phyloP scores from a whole-genome alignment of 352 stramenopile genomes.

The Vaucheria bursata region DNA sequence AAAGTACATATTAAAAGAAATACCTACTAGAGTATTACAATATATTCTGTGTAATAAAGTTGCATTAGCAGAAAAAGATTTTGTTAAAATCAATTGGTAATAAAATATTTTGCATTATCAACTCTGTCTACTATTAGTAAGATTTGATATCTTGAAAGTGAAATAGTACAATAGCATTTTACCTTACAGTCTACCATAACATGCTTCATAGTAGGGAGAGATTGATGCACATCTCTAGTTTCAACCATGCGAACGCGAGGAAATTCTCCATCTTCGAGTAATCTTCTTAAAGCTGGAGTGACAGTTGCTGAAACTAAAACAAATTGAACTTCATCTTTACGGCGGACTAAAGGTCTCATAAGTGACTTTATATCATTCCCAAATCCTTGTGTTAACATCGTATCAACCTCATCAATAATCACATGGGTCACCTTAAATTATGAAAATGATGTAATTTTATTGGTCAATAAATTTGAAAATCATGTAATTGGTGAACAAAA shows the following conservation, averaged over 20 bases:
- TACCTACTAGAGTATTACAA: too few species aligned
- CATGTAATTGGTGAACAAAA: too few species aligned
- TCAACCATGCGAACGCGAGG: slow-evolving; percentile 39
- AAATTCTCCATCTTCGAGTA: slow-evolving; percentile 39
- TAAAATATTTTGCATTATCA: too few species aligned
- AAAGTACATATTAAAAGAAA: too few species aligned
- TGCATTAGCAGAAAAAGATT: too few species aligned
- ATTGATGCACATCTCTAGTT: slow-evolving; percentile 37
- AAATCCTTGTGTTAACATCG: slow-evolving; percentile 48
- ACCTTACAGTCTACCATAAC: slow-evolving; percentile 47
- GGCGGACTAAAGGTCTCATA: slow-evolving; percentile 16
- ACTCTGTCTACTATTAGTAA: too few species aligned
- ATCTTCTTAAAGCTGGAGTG: slow-evolving; percentile 30
- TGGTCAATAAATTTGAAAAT: too few species aligned
- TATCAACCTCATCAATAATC: slow-evolving; percentile 49
- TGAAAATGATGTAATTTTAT: too few species aligned
- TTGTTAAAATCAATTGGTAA: too few species aligned
- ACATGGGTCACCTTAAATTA: slow-evolving; percentile 45
- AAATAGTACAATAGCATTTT: too few species aligned
- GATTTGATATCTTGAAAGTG: too few species aligned
- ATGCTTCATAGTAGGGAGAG: slow-evolving; percentile 35
- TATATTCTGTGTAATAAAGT: too few species aligned
- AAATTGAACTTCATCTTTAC: slow-evolving; percentile 35
- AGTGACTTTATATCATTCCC: slow-evolving; percentile 45
- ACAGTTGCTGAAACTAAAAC: slow-evolving; percentile 43